A percentile compares a stretch with the other conserved stretches of the same genome.
phyloP scores from a whole-genome alignment of 1,139 yeast genomes.

The Suhomyces kunorum region DNA sequence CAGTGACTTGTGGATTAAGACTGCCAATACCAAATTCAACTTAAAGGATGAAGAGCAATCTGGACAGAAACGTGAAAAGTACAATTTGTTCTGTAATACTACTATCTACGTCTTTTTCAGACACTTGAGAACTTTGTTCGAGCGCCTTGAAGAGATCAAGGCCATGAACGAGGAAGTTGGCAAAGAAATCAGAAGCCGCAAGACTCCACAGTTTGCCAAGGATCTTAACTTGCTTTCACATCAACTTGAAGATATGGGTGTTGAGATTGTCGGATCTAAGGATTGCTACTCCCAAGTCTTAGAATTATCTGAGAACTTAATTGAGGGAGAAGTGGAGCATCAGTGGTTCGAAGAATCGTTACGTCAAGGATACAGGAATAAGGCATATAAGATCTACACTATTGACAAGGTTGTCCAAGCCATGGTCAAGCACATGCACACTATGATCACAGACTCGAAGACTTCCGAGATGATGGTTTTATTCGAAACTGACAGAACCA shows the following conservation, averaged over 20 bases:
- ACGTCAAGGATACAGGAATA: slow-evolving; percentile 92
- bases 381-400: slow-evolving; percentile 89
- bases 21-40: slow-evolving; percentile 39
- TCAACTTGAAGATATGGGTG: slow-evolving; percentile 78
- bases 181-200: slow-evolving; percentile 66
- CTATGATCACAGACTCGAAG: slow-evolving; percentile 75
- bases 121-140: slow-evolving; percentile 77
- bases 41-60: slow-evolving; percentile 23
- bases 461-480: slow-evolving; percentile 78
- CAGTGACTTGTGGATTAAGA: slow-evolving; percentile 66
- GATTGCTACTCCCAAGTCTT: slow-evolving; percentile 78
- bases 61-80: slow-evolving; percentile 46
- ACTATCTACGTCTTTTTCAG: slow-evolving; percentile 89
- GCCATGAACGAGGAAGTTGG: slow-evolving; percentile 63
- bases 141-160: slow-evolving; percentile 78
- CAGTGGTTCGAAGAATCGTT: slow-evolving; percentile 94
- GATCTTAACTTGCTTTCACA: slow-evolving; percentile 82
- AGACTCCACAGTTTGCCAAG: slow-evolving; percentile 79
- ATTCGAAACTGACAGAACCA: slow-evolving; percentile 77
- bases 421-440: slow-evolving; percentile 83
- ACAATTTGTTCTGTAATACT: slow-evolving; percentile 87
- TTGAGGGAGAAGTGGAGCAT: slow-evolving; percentile 91
- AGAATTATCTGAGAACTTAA: slow-evolving; percentile 67
- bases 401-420: slow-evolving; percentile 91
- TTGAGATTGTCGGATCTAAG: slow-evolving; percentile 67